phyloP scores from a whole-genome alignment of 257 asterid species.

The Leptodermis oblonga region DNA sequence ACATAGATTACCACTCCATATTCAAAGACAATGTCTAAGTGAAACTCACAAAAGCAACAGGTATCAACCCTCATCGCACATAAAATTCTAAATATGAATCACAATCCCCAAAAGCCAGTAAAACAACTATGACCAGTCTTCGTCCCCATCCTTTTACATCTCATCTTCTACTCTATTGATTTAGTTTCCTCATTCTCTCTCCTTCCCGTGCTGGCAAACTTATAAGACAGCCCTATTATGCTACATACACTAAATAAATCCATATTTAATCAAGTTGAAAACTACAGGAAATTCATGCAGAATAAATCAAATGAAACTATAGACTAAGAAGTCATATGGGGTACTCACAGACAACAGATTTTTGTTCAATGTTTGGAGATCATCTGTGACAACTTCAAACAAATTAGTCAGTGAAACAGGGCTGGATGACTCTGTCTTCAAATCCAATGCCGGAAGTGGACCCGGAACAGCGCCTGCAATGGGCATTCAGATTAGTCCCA shows the following conservation, averaged over 20 bases:
- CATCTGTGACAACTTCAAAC: constrained; percentile 84
- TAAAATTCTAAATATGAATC: background rate
- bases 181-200: background rate
- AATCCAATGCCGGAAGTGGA: constrained; percentile 52
- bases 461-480: constrained; percentile 46
- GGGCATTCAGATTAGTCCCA: constrained; percentile 13
- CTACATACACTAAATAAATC: background rate
- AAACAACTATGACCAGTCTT: background rate
- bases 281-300: background rate
- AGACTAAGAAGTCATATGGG: background rate
- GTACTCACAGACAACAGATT: constrained; percentile 73
- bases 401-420: constrained; percentile 46
- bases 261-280: background rate
- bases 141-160: background rate
- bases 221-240: background rate
- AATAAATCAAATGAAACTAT: background rate
- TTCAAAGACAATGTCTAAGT: background rate
- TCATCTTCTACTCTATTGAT: background rate
- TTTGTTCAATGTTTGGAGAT: constrained; percentile 63
- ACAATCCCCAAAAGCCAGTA: background rate
- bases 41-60: background rate
- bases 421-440: constrained; percentile 32
- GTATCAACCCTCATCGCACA: background rate
- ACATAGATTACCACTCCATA: background rate
- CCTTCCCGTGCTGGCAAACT: background rate